A percentile compares a stretch with the other conserved stretches of the same genome.
Conservation (phyloP, 176 grass and related monocot genomes). For the Phoenix dactylifera region DNA sequence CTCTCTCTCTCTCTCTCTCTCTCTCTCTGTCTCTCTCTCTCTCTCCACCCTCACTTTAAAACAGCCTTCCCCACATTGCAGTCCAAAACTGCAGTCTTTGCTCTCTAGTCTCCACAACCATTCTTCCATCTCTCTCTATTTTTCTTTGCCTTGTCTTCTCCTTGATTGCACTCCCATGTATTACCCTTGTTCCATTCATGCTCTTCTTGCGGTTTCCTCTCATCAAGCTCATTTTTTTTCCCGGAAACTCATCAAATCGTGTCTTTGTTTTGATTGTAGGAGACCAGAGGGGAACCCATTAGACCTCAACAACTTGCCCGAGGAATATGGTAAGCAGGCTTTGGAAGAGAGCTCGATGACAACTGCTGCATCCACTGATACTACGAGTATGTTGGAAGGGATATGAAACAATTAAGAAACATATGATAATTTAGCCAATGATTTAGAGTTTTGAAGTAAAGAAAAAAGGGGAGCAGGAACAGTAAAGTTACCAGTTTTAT, state of each 20-base stretch:
- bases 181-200: too few relatives aligned
- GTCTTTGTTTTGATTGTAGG: slow-evolving; percentile 32
- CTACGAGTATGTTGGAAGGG: slow-evolving; percentile 16
- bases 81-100: slow-evolving; percentile 65
- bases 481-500: too few relatives aligned
- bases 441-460: too few relatives aligned
- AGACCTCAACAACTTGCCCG: slow-evolving; percentile 94
- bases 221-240: too few relatives aligned
- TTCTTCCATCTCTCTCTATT: slow-evolving; percentile 5
- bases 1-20: slow-evolving; percentile 34
- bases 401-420: too few relatives aligned
- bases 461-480: too few relatives aligned
- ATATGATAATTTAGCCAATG: too few relatives aligned
- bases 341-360: slow-evolving; percentile 83
- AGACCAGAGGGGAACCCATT: slow-evolving; percentile 70
- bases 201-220: too few relatives aligned
- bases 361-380: slow-evolving; percentile 56
- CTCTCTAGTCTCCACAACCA: slow-evolving; percentile 15
- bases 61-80: slow-evolving; percentile 34
- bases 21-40: slow-evolving; percentile 14
- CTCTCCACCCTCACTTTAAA: slow-evolving; percentile 50
- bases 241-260: neutral
- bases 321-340: slow-evolving; percentile 76
- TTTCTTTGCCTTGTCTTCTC: slow-evolving; percentile 29
- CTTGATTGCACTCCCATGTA: slow-evolving; percentile 28